A percentile compares a stretch with the other conserved stretches of the same genome.
Conservation (phyloP, 1,284 basidiomycete species). For the Pseudozyma tsukubaensis region DNA sequence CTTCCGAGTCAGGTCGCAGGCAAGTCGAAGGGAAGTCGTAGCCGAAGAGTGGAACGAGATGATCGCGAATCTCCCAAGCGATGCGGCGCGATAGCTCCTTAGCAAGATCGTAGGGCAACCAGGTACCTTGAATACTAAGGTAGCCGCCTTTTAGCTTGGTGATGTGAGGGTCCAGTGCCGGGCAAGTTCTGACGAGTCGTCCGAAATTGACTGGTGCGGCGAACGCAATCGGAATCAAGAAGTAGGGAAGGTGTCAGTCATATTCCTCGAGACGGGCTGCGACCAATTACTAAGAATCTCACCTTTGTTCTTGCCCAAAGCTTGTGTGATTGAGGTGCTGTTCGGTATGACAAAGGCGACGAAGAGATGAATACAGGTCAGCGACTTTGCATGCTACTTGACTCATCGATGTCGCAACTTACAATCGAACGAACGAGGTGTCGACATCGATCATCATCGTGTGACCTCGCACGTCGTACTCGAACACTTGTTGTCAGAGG, state of each 20-base stretch:
- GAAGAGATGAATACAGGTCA: not conserved
- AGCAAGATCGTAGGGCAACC: conserved; percentile 51
- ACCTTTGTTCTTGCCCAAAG: conserved; percentile 51
- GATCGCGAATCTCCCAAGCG: conserved; percentile 48
- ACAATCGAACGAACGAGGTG: conserved; percentile 51
- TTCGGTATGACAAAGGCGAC: not conserved
- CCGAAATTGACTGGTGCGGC: conserved; percentile 39
- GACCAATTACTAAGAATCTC: not conserved
- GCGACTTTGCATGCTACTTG: not conserved
- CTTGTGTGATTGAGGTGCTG: conserved; percentile 55
- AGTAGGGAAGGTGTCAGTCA: not conserved
- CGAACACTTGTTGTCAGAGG: conserved; percentile 38
- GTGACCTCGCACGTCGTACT: conserved; percentile 46
- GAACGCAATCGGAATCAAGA: not conserved
- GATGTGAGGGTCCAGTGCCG: conserved; percentile 45
- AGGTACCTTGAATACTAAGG: conserved; percentile 57
- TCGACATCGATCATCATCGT: conserved; percentile 57
- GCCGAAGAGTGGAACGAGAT: conserved; percentile 53
- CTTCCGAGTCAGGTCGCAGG: conserved; percentile 48
- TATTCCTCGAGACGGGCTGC: not conserved
- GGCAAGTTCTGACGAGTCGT: conserved; percentile 34
- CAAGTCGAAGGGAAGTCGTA: conserved; percentile 46
- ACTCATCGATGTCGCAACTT: conserved; percentile 4
- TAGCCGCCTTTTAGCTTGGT: conserved; percentile 56
- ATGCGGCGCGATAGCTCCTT: conserved; percentile 52